Evolutionary conservation across 768 basidiomycete genomes (phyloP).

Genomic region (Amanita polypyramis): DNA sequence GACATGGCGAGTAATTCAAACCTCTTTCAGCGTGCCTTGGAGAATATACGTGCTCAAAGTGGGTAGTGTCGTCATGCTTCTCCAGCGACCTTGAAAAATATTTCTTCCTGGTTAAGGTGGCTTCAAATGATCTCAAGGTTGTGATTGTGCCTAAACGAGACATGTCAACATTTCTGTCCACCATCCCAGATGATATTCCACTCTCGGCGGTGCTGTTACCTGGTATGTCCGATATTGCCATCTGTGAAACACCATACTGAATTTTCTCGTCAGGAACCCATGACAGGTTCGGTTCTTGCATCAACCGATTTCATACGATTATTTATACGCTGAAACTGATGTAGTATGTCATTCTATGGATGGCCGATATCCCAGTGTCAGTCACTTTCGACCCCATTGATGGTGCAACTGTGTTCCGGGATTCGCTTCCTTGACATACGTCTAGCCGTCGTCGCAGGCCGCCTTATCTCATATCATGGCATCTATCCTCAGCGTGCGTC

Average conservation of each 20-base stretch:
- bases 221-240: slow-evolving; percentile 33
- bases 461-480: slow-evolving; percentile 74
- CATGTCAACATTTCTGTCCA: slow-evolving; percentile 41
- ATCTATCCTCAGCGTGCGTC: slow-evolving; percentile 58
- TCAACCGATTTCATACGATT: background rate
- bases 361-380: slow-evolving; percentile 89
- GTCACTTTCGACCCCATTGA: slow-evolving; percentile 46
- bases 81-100: background rate
- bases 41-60: slow-evolving; percentile 2
- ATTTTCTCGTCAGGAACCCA: slow-evolving; percentile 40
- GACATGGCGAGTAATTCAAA: background rate
- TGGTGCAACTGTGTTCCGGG: slow-evolving; percentile 61
- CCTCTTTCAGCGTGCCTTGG: background rate
- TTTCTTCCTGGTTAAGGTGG: background rate
- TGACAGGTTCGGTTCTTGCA: slow-evolving; percentile 42
- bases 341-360: slow-evolving; percentile 74
- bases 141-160: slow-evolving; percentile 52
- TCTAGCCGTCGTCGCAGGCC: slow-evolving; percentile 51
- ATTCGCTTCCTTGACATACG: slow-evolving; percentile 79
- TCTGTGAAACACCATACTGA: background rate
- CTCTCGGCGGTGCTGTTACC: slow-evolving; percentile 73
- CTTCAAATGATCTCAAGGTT: slow-evolving; percentile 19
- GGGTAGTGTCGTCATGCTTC: background rate
- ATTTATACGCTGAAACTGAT: background rate
- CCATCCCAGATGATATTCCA: slow-evolving; percentile 55